Percentiles rank a stretch among this genome's conserved stretches.
Evolutionary conservation across 306 rosid species (phyloP).

Genomic region (Luffa aegyptiaca): DNA sequence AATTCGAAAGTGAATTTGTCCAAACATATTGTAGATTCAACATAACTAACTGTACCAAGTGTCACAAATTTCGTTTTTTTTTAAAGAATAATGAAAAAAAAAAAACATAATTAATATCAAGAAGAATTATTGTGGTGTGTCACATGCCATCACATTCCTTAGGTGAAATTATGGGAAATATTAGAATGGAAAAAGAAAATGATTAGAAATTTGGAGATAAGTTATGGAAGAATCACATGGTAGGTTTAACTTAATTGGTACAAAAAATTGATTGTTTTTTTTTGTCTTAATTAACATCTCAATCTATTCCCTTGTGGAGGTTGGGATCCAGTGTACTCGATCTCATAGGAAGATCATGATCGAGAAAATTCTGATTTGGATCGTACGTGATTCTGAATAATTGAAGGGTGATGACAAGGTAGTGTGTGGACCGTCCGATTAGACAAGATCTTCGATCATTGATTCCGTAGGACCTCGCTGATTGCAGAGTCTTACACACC

Average conservation of each 20-base stretch:
- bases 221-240: neutral
- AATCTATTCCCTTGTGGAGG: neutral
- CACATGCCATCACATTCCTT: neutral
- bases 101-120: neutral
- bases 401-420: neutral
- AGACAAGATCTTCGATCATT: neutral
- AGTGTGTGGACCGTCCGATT: neutral
- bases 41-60: neutral
- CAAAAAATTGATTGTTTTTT: neutral
- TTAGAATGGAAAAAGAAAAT: neutral
- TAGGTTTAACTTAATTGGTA: neutral
- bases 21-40: too few species aligned
- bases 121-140: neutral
- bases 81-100: neutral
- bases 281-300: neutral
- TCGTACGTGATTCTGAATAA: neutral
- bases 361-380: neutral
- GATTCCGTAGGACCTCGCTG: neutral
- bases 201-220: neutral
- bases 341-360: neutral
- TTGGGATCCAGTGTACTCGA: neutral
- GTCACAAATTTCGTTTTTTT: too few species aligned
- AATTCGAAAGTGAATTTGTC: too few species aligned
- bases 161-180: neutral
- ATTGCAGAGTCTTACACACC: neutral